Evolutionary conservation across 2,329 filamentous ascomycete species (phyloP).

Genomic region (Ustilaginoidea virens): DNA sequence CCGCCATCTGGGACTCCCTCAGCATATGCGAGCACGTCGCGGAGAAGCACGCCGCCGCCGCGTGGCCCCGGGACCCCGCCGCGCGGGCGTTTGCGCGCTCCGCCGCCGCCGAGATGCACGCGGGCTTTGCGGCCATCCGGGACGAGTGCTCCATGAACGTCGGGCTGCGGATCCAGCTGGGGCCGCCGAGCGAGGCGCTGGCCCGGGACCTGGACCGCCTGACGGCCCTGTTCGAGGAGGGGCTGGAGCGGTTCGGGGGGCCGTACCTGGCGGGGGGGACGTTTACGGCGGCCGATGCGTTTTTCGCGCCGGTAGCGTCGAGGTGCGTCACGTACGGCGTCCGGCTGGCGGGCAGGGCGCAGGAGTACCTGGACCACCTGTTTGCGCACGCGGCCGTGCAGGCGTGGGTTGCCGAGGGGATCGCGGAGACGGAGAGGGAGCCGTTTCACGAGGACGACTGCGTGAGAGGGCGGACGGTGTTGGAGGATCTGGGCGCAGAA

Average conservation of each 20-base stretch:
- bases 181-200: constrained; percentile 13
- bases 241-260: constrained; percentile 22
- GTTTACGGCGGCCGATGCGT: constrained; percentile 25
- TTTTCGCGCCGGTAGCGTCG: constrained; percentile 26
- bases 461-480: constrained; percentile 15
- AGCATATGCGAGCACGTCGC: constrained; percentile 32
- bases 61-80: constrained; percentile 24
- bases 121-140: constrained; percentile 24
- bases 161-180: constrained; percentile 19
- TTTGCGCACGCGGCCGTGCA: constrained; percentile 18
- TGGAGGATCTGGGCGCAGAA: constrained; percentile 17
- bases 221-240: constrained; percentile 21
- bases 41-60: constrained; percentile 23
- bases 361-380: constrained; percentile 19
- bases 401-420: constrained; percentile 22
- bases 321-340: constrained; percentile 22
- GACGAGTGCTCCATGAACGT: constrained; percentile 28
- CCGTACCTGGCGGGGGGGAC: constrained; percentile 23
- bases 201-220: constrained; percentile 21
- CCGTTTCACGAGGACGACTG: constrained; percentile 20
- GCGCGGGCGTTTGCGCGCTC: constrained; percentile 27
- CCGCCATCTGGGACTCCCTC: constrained; percentile 29
- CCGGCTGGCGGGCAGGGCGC: constrained; percentile 13
- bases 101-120: constrained; percentile 31
- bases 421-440: constrained; percentile 22